Percentiles rank a stretch among this genome's conserved stretches.
Conservation (phyloP, 208 protist species). For the Herpetomonas tarakana region DNA sequence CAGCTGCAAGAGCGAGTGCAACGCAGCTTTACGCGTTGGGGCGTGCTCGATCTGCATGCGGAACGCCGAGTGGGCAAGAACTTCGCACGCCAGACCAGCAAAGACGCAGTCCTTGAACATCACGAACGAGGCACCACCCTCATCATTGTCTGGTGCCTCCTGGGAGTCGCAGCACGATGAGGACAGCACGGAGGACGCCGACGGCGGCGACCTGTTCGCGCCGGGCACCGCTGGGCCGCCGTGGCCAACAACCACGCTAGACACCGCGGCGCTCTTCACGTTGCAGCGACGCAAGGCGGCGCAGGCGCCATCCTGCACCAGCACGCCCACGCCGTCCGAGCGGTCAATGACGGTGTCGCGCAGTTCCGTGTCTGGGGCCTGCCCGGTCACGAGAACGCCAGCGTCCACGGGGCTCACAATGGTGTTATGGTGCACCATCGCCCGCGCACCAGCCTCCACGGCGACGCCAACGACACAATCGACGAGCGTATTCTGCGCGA, state of each 20-base stretch:
- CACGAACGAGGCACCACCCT: too few relatives aligned
- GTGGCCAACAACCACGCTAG: slow-evolving; percentile 2
- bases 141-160: too few relatives aligned
- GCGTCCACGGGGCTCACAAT: slow-evolving; percentile 15
- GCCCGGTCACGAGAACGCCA: slow-evolving; percentile 25
- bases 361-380: slow-evolving; percentile 10
- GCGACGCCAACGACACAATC: slow-evolving; percentile 25
- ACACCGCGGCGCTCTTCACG: not conserved
- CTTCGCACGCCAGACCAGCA: not conserved
- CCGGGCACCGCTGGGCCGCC: too few relatives aligned
- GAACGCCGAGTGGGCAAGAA: not conserved
- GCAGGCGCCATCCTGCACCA: slow-evolving; percentile 10
- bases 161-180: too few relatives aligned
- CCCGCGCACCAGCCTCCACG: slow-evolving; percentile 10
- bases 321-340: slow-evolving; percentile 16
- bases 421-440: slow-evolving; percentile 3
- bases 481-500: slow-evolving; percentile 7
- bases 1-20: too few relatives aligned
- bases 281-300: slow-evolving; percentile 17
- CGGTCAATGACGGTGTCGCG: slow-evolving; percentile 12
- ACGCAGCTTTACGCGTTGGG: too few relatives aligned
- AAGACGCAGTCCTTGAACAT: not conserved
- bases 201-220: too few relatives aligned
- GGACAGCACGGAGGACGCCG: too few relatives aligned
- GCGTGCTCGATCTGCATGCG: not conserved